A percentile compares a stretch with the other conserved stretches of the same genome.
phyloP scores from a whole-genome alignment of 768 basidiomycete species.

The Collybia sordida region DNA sequence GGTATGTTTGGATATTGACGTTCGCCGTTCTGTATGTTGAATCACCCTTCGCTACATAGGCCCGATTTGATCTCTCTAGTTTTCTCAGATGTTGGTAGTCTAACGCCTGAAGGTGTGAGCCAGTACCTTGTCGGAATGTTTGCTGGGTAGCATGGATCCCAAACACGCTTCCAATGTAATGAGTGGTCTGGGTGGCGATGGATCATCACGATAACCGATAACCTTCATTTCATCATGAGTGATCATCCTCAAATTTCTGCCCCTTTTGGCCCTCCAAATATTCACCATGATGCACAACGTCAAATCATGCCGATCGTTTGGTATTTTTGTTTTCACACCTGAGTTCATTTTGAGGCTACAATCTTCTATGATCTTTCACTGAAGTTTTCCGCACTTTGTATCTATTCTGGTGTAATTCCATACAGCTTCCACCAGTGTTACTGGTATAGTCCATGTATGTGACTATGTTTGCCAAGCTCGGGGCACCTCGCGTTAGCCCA shows the following conservation, averaged over 20 bases:
- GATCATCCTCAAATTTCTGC: conserved; percentile 2
- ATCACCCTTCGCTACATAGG: conserved; percentile 33
- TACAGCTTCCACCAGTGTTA: too few relatives aligned
- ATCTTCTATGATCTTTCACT: too few relatives aligned
- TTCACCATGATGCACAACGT: not conserved
- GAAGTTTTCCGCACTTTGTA: too few relatives aligned
- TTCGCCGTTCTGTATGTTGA: not conserved
- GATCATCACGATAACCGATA: conserved; percentile 37
- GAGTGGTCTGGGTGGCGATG: conserved; percentile 20
- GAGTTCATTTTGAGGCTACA: too few relatives aligned
- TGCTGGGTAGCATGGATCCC: conserved; percentile 49
- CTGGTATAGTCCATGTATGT: too few relatives aligned
- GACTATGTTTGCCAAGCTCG: too few relatives aligned
- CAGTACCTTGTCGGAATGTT: conserved; percentile 96
- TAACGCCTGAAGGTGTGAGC: conserved; percentile 91
- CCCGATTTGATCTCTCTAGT: conserved; percentile 94
- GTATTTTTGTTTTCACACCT: too few relatives aligned
- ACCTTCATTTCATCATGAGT: conserved; percentile 17
- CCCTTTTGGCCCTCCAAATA: not conserved
- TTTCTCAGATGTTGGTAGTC: conserved; percentile 90
- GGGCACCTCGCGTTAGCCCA: too few relatives aligned
- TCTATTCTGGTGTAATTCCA: too few relatives aligned
- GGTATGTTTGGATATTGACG: conserved; percentile 40
- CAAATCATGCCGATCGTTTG: not conserved
- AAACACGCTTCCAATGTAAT: conserved; percentile 11